Conservation (phyloP, 495 filamentous ascomycete genomes). For the Aspergillus bertholletiae region DNA sequence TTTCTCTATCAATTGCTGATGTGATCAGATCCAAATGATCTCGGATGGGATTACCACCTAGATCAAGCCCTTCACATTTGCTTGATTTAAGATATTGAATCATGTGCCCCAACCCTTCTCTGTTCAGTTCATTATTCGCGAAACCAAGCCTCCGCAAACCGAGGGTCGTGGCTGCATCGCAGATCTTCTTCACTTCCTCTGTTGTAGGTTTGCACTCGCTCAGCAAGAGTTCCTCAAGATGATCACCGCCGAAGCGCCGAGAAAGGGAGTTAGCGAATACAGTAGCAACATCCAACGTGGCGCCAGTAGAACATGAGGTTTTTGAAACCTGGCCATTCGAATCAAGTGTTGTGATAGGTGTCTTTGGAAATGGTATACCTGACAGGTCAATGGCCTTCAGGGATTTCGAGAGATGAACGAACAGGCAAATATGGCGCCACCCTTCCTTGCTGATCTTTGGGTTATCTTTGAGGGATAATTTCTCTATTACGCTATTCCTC, state of each 20-base stretch:
- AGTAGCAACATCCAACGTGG: slow-evolving; percentile 45
- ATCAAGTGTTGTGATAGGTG: slow-evolving; percentile 18
- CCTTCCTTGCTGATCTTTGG: slow-evolving; percentile 77
- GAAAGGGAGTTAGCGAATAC: slow-evolving; percentile 71
- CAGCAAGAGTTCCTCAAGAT: slow-evolving; percentile 80
- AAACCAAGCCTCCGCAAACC: slow-evolving; percentile 75
- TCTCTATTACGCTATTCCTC: slow-evolving; percentile 71
- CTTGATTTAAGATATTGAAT: slow-evolving; percentile 68
- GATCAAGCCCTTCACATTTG: slow-evolving; percentile 81
- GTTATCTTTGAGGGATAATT: slow-evolving; percentile 87
- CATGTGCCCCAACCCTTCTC: slow-evolving; percentile 71
- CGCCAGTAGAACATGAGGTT: slow-evolving; percentile 3
- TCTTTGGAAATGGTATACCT: slow-evolving; percentile 73
- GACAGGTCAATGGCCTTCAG: slow-evolving; percentile 84
- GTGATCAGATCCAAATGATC: slow-evolving; percentile 68
- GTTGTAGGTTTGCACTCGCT: slow-evolving; percentile 70
- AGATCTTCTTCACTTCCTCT: slow-evolving; percentile 65
- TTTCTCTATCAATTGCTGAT: slow-evolving; percentile 55
- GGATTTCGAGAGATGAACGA: slow-evolving; percentile 83
- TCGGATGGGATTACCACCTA: slow-evolving; percentile 85
- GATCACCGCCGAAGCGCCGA: slow-evolving; percentile 68
- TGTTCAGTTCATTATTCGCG: slow-evolving; percentile 73
- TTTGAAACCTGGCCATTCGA: slow-evolving; percentile 1
- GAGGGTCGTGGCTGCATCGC: slow-evolving; percentile 71
- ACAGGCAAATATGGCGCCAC: slow-evolving; percentile 88